Percentiles rank a stretch among this genome's conserved stretches.
phyloP scores from a whole-genome alignment of 257 asterid species.

The Solanum lycopersicoides region DNA sequence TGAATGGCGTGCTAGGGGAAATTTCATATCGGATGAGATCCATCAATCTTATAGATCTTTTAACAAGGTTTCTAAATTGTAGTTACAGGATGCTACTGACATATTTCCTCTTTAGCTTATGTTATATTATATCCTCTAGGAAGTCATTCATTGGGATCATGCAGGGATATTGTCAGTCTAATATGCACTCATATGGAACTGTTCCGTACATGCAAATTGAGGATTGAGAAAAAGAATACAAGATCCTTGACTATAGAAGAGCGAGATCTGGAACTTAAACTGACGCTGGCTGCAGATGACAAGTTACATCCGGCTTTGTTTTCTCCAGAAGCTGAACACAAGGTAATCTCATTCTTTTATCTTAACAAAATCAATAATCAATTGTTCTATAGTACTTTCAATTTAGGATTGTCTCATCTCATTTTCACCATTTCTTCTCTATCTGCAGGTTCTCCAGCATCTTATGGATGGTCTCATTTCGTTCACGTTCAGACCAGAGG shows the following conservation, averaged over 20 bases:
- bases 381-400: neutral
- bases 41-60: constrained; percentile 75
- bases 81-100: constrained; percentile 4
- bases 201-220: constrained; percentile 56
- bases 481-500: constrained; percentile 64
- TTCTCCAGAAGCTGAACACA: constrained; percentile 97
- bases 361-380: neutral
- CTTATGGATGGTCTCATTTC: constrained; percentile 79
- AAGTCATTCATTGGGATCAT: constrained; percentile 15
- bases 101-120: constrained; percentile 10
- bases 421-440: neutral
- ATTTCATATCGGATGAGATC: constrained; percentile 76
- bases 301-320: constrained; percentile 85
- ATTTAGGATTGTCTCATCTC: neutral
- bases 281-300: constrained; percentile 70
- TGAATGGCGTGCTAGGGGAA: constrained; percentile 79
- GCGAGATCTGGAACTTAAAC: constrained; percentile 56
- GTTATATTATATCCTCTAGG: constrained; percentile 7
- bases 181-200: constrained; percentile 62
- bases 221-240: constrained; percentile 49
- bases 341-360: constrained; percentile 36
- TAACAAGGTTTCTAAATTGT: constrained; percentile 51
- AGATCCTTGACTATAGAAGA: constrained; percentile 53
- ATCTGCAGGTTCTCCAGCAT: constrained; percentile 92
- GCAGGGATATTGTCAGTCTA: constrained; percentile 68